A percentile compares a stretch with the other conserved stretches of the same genome.
These are phyloP conservation scores for Alnus rubra DNA, from an alignment of 306 rosid genomes.

Conservation along the genomic window DNA sequence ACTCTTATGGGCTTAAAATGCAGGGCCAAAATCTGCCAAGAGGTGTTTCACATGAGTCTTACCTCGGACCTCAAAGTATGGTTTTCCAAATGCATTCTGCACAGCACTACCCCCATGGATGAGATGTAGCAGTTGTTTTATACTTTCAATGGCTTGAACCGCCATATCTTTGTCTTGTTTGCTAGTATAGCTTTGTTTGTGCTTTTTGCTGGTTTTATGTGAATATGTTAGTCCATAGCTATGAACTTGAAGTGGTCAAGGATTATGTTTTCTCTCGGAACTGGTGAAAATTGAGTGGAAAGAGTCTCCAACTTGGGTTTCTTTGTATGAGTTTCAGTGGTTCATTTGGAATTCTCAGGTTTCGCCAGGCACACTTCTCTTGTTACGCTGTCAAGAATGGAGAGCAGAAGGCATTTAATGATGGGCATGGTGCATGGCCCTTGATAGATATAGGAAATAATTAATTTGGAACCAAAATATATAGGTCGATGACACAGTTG, in stretches of 20 bases:
- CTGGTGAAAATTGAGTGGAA: constrained; percentile 27
- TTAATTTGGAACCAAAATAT: too few relatives aligned
- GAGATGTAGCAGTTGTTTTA: constrained; percentile 27
- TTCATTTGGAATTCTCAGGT: neutral
- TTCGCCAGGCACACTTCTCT: neutral
- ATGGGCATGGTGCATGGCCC: neutral
- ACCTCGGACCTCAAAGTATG: constrained; percentile 63
- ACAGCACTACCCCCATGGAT: constrained; percentile 54
- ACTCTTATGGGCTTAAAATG: constrained; percentile 53
- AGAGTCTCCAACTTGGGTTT: constrained; percentile 21
- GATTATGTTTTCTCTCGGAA: constrained; percentile 29
- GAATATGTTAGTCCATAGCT: constrained; percentile 49
- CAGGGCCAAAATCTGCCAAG: constrained; percentile 53
- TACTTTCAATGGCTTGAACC: constrained; percentile 36
- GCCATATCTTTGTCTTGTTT: constrained; percentile 36
- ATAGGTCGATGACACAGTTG: too few relatives aligned
- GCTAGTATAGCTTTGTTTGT: constrained; percentile 38
- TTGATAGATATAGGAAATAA: too few relatives aligned
- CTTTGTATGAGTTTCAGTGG: neutral
- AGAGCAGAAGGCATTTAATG: constrained; percentile 15
- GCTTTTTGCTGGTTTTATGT: constrained; percentile 45
- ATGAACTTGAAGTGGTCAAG: constrained; percentile 36
- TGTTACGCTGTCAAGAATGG: neutral
- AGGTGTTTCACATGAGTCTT: constrained; percentile 48
- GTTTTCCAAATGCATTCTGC: constrained; percentile 66